These are phyloP conservation scores for Komagataella mondaviorum DNA, from an alignment of 805 yeast genomes.

Conservation along the genomic window DNA sequence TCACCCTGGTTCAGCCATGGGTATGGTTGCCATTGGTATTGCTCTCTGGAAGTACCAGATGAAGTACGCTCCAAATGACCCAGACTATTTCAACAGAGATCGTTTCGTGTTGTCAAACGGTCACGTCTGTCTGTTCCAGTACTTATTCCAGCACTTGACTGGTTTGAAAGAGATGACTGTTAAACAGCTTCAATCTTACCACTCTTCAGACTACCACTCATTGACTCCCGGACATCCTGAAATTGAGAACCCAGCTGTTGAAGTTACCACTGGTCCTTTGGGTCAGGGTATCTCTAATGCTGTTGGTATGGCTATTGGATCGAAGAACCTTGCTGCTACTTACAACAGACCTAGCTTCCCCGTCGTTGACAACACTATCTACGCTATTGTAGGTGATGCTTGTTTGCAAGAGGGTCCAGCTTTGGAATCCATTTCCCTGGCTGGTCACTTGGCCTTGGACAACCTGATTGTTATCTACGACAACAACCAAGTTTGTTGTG, in stretches of 20 bases:
- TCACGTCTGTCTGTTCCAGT: constrained; percentile 22
- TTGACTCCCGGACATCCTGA: constrained; percentile 27
- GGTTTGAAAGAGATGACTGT: constrained; percentile 20
- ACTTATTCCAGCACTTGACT: constrained; percentile 13
- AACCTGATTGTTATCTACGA: constrained; percentile 23
- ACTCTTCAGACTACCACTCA: constrained; percentile 12
- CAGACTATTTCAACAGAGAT: constrained; percentile 22
- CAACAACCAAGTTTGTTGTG: constrained; percentile 23
- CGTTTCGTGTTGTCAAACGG: constrained; percentile 24
- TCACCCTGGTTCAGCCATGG: constrained; percentile 35
- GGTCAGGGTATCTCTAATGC: constrained; percentile 29
- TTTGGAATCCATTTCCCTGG: constrained; percentile 23
- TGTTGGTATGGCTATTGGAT: constrained; percentile 25
- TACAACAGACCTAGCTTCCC: constrained; percentile 20
- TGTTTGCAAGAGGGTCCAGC: constrained; percentile 27
- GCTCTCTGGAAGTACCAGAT: constrained; percentile 22
- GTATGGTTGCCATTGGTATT: constrained; percentile 24
- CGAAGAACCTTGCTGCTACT: constrained; percentile 19
- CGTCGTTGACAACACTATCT: constrained; percentile 17
- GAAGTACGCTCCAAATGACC: constrained; percentile 16
- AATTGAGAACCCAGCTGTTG: constrained; percentile 22
- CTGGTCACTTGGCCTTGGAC: constrained; percentile 23
- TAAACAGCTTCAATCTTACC: constrained; percentile 21
- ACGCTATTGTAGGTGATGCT: constrained; percentile 24
- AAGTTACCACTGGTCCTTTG: constrained; percentile 26